Base-by-base conservation (phyloP, 2,329 filamentous ascomycete genomes). In the Penicillium sumatraense region DNA sequence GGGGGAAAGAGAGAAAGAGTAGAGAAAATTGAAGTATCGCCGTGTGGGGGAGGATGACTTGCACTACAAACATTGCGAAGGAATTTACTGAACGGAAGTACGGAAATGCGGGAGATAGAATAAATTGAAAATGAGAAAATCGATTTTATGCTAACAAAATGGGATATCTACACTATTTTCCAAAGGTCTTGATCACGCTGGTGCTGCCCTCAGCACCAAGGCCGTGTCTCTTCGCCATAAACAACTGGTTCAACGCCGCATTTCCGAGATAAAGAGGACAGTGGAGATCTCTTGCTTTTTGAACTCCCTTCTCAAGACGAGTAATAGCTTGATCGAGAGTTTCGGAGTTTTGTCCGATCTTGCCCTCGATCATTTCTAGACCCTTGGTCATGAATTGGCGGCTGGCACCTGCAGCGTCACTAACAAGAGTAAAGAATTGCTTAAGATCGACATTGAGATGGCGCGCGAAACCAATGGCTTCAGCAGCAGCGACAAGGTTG, bases 401-500 rank as follows among this genome's bases (percentile, higher is more conserved):
- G 55, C 75, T 80, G 50, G 73, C 75, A 2, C 79, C 80, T 0
- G 79, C 80, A 3, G 79, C 79, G 55, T 80, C 76, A 44, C 69
- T 70, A 41, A 81, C 78, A 46, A 81, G 75, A 10, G 74, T 73
- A 60, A 74, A 77, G 69, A 81, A 79, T 53, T 75, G 71, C 50
- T 70, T 65, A 29, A 79, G 66, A 58, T 80, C 77, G 16, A 80
- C 73, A 0, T 75, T 73, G 5, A 81, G 72, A 46, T 75, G 65
- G 11, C 75, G 73, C 46, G 78, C 79, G 61, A 81, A 81, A 0
- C 75, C 69, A 61, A 81, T 73, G 9, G 76, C 78, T 58, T 82
- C 80, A 0, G 80, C 76, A 1, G 78, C 76, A 0, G 78, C 77
- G 9, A 77, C 76, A n/a, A 81, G 74, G 56, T 81, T 80, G 13